Evolutionary conservation across 345 rosid species (phyloP), one percentile per base, ranked within the genome.

Genomic region (Physaria fendleri): DNA sequence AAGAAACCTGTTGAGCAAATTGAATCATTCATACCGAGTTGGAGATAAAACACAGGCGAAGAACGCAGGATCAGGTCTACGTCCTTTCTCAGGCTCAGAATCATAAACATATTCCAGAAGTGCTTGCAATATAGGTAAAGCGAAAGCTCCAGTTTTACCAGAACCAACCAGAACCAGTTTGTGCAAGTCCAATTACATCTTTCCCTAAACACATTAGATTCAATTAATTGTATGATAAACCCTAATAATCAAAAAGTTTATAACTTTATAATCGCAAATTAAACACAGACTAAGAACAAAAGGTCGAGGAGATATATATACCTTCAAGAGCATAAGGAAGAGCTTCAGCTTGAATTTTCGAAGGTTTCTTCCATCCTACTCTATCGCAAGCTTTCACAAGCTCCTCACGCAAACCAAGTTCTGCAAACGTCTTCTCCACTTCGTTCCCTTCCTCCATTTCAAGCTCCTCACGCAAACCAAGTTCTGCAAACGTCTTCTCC

Each of bases 131-230:
- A 90, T 90, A 3, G 99, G 99, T 43, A 90, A 77, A 2, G 96
- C 99, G 57, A 94, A 93, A 1, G 99, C 99, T 65, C 96, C 99
- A 0, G 97, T 93, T 70, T 87, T 93, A 29, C 96, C 97, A 5
- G 97, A 90, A 60, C 97, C 99, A 0, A 29, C 96, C 97, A 5
- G 97, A 90, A 60, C 97, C 99, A 0, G 96, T 93, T 53, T 90
- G 96, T 0, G 97, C 99, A 59, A 93, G 85, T 50, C 94, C 97
- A 9, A 89, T 93, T 77, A 93, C 72, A 73, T 93, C 97, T 67
- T 85, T 93, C 4, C 96, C 98, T 87, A 20, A 28, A n/a, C 37
- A 5, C 44, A 49, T 43, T 9, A 62, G 42, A 44, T 22, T 56
- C 63, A 18, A 9, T 6, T 13, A 35, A 42, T 8, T 22, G 3